Evolutionary conservation across 495 filamentous ascomycete species (phyloP).

Genomic region (Podospora australis): DNA sequence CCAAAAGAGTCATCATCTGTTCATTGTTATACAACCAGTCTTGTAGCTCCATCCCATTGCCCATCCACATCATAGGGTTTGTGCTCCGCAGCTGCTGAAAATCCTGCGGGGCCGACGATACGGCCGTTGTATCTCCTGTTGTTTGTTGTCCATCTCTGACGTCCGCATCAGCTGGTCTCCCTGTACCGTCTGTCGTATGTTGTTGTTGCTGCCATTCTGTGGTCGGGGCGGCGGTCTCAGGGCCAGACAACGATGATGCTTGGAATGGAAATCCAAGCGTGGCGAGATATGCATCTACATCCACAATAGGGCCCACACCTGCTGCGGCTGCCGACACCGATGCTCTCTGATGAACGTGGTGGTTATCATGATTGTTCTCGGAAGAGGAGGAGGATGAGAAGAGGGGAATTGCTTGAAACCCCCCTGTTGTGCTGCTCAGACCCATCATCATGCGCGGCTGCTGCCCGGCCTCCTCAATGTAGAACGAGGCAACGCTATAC

Average conservation of each 20-base stretch:
- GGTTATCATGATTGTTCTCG: too few relatives aligned
- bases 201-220: too few relatives aligned
- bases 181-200: too few relatives aligned
- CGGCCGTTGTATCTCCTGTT: too few relatives aligned
- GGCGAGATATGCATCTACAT: slow-evolving; percentile 16
- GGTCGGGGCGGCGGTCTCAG: neutral
- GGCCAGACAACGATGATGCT: neutral
- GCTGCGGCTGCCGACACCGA: neutral
- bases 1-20: slow-evolving; percentile 55
- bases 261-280: slow-evolving; percentile 12
- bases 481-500: slow-evolving; percentile 51
- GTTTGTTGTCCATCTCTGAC: too few relatives aligned
- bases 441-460: too few relatives aligned
- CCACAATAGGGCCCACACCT: too few relatives aligned
- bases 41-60: slow-evolving; percentile 43
- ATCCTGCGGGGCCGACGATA: too few relatives aligned
- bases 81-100: slow-evolving; percentile 1
- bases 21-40: slow-evolving; percentile 62
- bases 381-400: too few relatives aligned
- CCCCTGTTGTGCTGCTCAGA: neutral
- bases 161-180: too few relatives aligned
- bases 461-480: too few relatives aligned
- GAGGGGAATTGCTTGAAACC: neutral
- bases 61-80: slow-evolving; percentile 23
- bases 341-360: too few relatives aligned